Evolutionary conservation across 192 early-diverging fungal genomes (phyloP), one percentile per base, ranked within the genome.

Genomic region (Coemansia sp.): DNA sequence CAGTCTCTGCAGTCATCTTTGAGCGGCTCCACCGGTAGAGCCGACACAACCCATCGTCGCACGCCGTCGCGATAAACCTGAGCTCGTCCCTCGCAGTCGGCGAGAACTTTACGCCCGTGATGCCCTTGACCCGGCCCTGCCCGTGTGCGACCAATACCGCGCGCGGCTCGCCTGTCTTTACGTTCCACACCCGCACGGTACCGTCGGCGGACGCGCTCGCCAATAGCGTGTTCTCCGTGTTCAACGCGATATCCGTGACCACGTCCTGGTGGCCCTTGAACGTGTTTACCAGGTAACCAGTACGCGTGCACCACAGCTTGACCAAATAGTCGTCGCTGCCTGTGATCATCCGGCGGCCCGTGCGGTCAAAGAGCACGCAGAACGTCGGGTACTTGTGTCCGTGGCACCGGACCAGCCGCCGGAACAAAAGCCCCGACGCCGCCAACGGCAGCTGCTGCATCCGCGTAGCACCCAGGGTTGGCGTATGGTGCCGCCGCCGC

Each of bases 241-340:
- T 92, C 14, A 95, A 79, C 6, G 87, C 83, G 48, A 95, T 82
- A 57, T 92, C 91, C 0, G 87, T 84, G 44, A 95, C 86, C 30
- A 88, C 88, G 30, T 82, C 81, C 31, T 80, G 67, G 56, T 95
- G 93, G 11, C 91, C 91, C 54, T 91, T 84, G n/a, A 95, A 75
- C 0, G 91, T 88, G 65, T 90, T 83, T 31, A 95, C 84, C 9
- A 93, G 78, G 52, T 82, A 86, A 25, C 91, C 93, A 6, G 89
- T 87, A 2, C 82, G 72, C 19, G 89, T 83, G 65, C 89, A 89
- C 91, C 91, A 95, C 3, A 93, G 76, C 53, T 92, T 95, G 53
- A 95, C 84, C 23, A 95, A 60, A 38, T 83, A 89, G 67, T 95
- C 93, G 68, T 95, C 93, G 70, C 89, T 91, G 51, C 91, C 93